Base-by-base conservation (phyloP, 2,329 filamentous ascomycete species). In the Neofusicoccum cordaticola region DNA sequence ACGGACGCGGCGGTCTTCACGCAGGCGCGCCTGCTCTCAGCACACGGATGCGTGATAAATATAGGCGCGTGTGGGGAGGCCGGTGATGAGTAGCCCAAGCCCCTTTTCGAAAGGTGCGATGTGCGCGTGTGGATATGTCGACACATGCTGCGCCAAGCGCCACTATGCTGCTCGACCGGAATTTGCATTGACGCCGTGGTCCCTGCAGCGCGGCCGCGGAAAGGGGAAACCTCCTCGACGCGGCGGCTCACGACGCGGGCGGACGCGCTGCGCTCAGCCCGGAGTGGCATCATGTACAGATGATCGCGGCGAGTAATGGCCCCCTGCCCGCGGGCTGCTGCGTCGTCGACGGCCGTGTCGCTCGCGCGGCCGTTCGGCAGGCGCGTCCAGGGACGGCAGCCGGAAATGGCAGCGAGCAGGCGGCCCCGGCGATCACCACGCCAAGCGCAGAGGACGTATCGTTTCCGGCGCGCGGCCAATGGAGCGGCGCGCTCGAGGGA, bases 41-140 rank as follows among this genome's bases (percentile, higher is more conserved):
- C 13, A 47, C 45, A 51, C 58, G 58, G 58, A 41, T 51, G 58
- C 34, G 45, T 34, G 58, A 62, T 51, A 62, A 62, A 51, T 62
- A 62, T 62, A 62, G 58, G 58, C 58, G 56, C 35, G 42, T 60
- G 56, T 60, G 56, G 56, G 56, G 56, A 60, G 56, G 22, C 39
- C 56, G 56, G 56, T 35, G 39, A 47, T 60, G 56, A 31, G 41
- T 34, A 31, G 56, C 41, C 42, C 19, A 19, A 27, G 47, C 58
- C 58, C 58, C 58, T 51, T 62, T 62, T 62, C 44, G 42, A 31
- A 22, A 45, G 39, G 41, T 13, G 41, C 22, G 56, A 47, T 35
- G 56, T 22, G 56, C 56, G 42, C 34, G 27, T 31, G 27, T 52
- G 50, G 50, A 27, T 15, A 19, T 51, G 48, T 52, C 50, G 50